Percentiles rank a stretch among this genome's conserved stretches.
Evolutionary conservation across 108 stramenopile species (phyloP).

Genomic region (Seminavis robusta): DNA sequence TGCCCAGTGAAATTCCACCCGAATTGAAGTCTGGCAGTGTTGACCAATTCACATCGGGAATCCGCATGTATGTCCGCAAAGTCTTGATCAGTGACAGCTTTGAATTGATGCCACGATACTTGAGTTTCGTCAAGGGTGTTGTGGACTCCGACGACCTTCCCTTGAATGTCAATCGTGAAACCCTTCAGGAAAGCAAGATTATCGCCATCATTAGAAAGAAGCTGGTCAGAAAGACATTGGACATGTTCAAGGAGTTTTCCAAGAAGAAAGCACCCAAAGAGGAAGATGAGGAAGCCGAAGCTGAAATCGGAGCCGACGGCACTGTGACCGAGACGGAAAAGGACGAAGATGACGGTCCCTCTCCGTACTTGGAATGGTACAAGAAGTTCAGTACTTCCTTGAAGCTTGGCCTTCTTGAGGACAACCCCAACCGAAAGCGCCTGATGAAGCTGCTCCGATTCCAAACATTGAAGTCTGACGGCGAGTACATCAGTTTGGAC

Average conservation of each 20-base stretch:
- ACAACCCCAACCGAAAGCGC: slow-evolving; percentile 89
- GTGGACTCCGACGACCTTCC: slow-evolving; percentile 99
- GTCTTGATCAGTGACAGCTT: slow-evolving; percentile 99
- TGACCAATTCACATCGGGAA: slow-evolving; percentile 34
- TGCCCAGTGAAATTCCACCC: slow-evolving; percentile 74
- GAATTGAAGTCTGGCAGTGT: slow-evolving; percentile 43
- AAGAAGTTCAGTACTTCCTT: slow-evolving; percentile 88
- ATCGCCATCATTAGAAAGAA: slow-evolving; percentile 99
- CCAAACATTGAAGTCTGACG: slow-evolving; percentile 81
- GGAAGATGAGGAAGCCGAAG: slow-evolving; percentile 52
- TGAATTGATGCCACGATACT: slow-evolving; percentile 95
- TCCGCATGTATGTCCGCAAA: slow-evolving; percentile 95
- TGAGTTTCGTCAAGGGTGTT: slow-evolving; percentile 95
- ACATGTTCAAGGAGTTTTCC: slow-evolving; percentile 89
- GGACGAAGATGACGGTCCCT: slow-evolving; percentile 40
- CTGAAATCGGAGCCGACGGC: slow-evolving; percentile 53
- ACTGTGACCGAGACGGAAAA: slow-evolving; percentile 47
- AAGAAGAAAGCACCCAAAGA: slow-evolving; percentile 30
- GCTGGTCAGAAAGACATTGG: slow-evolving; percentile 96
- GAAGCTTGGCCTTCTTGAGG: slow-evolving; percentile 98
- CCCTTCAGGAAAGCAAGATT: slow-evolving; percentile 95
- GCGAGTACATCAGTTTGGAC: slow-evolving; percentile 77
- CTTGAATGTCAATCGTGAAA: slow-evolving; percentile 99
- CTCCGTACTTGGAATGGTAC: slow-evolving; percentile 93
- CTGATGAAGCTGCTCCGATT: slow-evolving; percentile 94